phyloP scores from a whole-genome alignment of 352 stramenopile genomes.

The Hyaloperonospora brassicae region DNA sequence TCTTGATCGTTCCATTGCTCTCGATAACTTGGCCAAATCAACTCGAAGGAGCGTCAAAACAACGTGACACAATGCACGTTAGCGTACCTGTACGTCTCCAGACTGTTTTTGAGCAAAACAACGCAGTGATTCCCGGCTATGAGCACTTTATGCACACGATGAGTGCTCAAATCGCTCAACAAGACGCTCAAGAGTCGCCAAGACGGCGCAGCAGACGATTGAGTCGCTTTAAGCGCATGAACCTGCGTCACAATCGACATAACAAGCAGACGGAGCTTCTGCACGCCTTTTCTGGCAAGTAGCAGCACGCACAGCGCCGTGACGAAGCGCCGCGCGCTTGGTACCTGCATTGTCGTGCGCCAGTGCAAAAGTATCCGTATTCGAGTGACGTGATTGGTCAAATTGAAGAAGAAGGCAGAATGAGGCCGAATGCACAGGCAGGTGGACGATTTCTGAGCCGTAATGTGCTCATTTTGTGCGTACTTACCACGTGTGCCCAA shows the following conservation, averaged over 20 bases:
- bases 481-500: too few relatives aligned
- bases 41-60: background rate
- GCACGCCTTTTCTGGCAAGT: slow-evolving; percentile 18
- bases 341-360: slow-evolving; percentile 22
- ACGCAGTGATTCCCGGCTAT: slow-evolving; percentile 49
- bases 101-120: slow-evolving; percentile 39
- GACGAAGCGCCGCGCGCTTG: slow-evolving; percentile 28
- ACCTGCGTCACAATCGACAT: slow-evolving; percentile 28
- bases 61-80: background rate
- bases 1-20: slow-evolving; percentile 2
- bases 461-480: too few relatives aligned
- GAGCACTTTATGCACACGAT: slow-evolving; percentile 57
- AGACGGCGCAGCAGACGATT: slow-evolving; percentile 12
- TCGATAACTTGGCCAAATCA: background rate
- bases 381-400: too few relatives aligned
- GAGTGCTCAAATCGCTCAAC: slow-evolving; percentile 36
- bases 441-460: too few relatives aligned
- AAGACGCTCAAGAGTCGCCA: slow-evolving; percentile 74
- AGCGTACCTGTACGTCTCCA: slow-evolving; percentile 49
- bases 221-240: slow-evolving; percentile 11
- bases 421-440: too few relatives aligned
- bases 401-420: too few relatives aligned
- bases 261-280: slow-evolving; percentile 26
- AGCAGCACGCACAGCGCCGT: slow-evolving; percentile 30
- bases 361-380: too few relatives aligned